Percentiles rank a stretch among this genome's conserved stretches.
Evolutionary conservation across 2,329 filamentous ascomycete species (phyloP).

Genomic region (Penicillium sp.): DNA sequence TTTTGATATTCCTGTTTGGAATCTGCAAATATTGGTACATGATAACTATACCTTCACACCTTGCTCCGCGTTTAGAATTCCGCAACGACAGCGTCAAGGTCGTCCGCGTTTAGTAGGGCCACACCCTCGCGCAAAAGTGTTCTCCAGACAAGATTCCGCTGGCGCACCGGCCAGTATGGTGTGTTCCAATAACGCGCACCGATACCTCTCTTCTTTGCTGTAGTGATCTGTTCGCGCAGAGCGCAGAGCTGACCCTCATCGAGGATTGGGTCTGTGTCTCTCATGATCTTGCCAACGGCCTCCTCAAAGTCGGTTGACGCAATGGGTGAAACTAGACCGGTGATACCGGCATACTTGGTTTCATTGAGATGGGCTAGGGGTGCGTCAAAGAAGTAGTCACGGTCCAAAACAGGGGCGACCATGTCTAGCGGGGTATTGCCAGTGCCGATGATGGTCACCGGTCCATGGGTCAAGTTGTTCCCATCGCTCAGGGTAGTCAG

Average conservation of each 20-base stretch:
- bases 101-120: constrained; percentile 66
- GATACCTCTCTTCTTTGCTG: constrained; percentile 60
- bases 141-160: constrained; percentile 61
- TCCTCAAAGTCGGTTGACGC: constrained; percentile 55
- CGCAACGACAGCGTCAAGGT: constrained; percentile 55
- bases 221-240: constrained; percentile 54
- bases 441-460: constrained; percentile 65
- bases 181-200: constrained; percentile 64
- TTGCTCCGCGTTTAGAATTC: constrained; percentile 25
- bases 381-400: constrained; percentile 64
- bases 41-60: not conserved
- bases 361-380: constrained; percentile 50
- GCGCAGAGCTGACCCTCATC: constrained; percentile 48
- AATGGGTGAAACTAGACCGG: constrained; percentile 53
- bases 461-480: constrained; percentile 47
- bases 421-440: constrained; percentile 56
- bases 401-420: constrained; percentile 47
- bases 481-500: constrained; percentile 55
- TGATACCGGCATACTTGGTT: constrained; percentile 48
- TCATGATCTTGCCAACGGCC: constrained; percentile 42
- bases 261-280: constrained; percentile 37
- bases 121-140: constrained; percentile 59
- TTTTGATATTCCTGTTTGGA: no score
- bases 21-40: not conserved
- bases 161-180: constrained; percentile 61